Evolutionary conservation across 495 filamentous ascomycete genomes (phyloP), one percentile per base, ranked within the genome.

Genomic region (Penicillium arizonense): DNA sequence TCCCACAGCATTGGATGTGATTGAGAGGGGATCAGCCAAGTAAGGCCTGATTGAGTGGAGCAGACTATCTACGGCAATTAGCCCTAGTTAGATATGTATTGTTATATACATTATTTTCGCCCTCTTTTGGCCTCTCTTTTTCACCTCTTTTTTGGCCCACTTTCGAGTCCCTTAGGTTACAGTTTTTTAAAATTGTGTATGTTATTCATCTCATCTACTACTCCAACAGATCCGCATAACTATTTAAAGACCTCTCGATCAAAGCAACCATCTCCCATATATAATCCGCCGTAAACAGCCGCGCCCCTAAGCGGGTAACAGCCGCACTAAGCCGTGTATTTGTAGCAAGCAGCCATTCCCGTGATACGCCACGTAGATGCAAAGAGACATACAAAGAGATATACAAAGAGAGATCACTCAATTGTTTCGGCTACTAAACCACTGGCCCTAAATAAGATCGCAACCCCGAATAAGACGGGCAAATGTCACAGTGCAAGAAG

Each of bases 231-330:
- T 87, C 81, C 1, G 83, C 85, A 62, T 87, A 87, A 3, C 78
- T 76, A 52, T 85, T 81, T 57, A 88, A 66, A 0, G 80, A 80
- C 26, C 75, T 71, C 3, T 82, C 84, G 57, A 88, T 84, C 23
- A 85, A 71, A 61, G 78, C 78, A 2, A 87, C 81, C 53, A 87
- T 80, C 43, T 85, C 83, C 68, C 86, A 87, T 12, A 85, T 83
- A 58, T 86, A 84, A 16, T 80, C 79, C 4, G 82, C 84, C 50
- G 81, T 86, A 57, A 88, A 87, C 30, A 85, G 78, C 52, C 85
- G 78, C 0, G 84, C 84, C 86, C 86, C 88, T 6, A 89, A 69
- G 33, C 83, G 69, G 5, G 86, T 79, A 5, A 88, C 82, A 0
- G 80, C 80, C 5, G 80, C 80, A 24, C 84, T 83, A 16, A 89